phyloP scores from a whole-genome alignment of 805 yeast species.

The Suhomyces sp. region DNA sequence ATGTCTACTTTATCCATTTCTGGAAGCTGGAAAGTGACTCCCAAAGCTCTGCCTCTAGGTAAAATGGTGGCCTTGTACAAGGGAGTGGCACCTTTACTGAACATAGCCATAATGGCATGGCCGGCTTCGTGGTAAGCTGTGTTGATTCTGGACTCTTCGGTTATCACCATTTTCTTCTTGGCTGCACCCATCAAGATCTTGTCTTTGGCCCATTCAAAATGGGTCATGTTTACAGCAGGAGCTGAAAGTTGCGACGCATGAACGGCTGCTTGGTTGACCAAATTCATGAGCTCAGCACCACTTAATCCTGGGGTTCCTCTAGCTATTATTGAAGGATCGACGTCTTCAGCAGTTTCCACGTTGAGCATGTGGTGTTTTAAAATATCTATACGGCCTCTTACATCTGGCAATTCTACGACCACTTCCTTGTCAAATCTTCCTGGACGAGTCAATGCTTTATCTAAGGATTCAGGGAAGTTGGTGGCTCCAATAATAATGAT shows the following conservation, averaged over 20 bases:
- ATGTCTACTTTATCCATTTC: conserved; percentile 97
- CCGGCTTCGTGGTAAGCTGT: conserved; percentile 99
- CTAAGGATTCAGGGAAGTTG: conserved; percentile 94
- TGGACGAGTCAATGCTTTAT: conserved; percentile 96
- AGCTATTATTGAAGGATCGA: conserved; percentile 86
- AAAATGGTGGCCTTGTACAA: conserved; percentile 94
- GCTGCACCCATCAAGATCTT: conserved; percentile 98
- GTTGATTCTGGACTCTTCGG: conserved; percentile 88
- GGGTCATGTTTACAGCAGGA: conserved; percentile 81
- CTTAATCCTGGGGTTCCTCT: conserved; percentile 97
- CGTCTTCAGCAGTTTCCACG: conserved; percentile 79
- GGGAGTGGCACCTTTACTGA: conserved; percentile 90
- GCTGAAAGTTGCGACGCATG: conserved; percentile 94
- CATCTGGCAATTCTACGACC: conserved; percentile 94
- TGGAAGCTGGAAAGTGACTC: conserved; percentile 95
- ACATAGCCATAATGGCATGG: conserved; percentile 97
- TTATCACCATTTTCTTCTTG: conserved; percentile 93
- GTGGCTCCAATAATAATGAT: conserved; percentile 97
- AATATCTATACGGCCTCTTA: conserved; percentile 93
- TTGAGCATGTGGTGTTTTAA: conserved; percentile 87
- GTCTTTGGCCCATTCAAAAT: conserved; percentile 99
- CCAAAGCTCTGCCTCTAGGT: conserved; percentile 95
- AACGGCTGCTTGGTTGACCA: conserved; percentile 97
- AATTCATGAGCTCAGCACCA: conserved; percentile 96
- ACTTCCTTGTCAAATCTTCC: conserved; percentile 97